Percentiles rank a stretch among this genome's conserved stretches.
phyloP scores from a whole-genome alignment of 2,329 filamentous ascomycete genomes.

The Verticillium nonalfalfae region DNA sequence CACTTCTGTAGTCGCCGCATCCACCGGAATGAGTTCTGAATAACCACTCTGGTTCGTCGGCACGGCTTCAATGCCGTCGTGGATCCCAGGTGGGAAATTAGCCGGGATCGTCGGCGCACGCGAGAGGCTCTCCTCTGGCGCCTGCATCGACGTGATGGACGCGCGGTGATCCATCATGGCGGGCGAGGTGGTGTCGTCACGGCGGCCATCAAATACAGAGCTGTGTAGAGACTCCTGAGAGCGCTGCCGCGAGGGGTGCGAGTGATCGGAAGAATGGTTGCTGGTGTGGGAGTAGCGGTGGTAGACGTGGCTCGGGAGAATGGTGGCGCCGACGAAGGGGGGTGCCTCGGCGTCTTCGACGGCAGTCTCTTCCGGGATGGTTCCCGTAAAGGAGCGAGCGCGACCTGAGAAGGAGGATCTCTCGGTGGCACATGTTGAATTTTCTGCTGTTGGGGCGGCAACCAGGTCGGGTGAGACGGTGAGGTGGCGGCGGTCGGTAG shows the following conservation, averaged over 20 bases:
- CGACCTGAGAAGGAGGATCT: background rate
- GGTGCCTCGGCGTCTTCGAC: background rate
- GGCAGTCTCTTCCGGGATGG: constrained; percentile 4
- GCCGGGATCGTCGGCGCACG: constrained; percentile 2
- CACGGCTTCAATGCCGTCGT: constrained; percentile 8
- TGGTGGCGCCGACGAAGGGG: background rate
- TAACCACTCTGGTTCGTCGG: constrained; percentile 9
- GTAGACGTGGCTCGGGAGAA: background rate
- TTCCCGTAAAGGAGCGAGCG: background rate
- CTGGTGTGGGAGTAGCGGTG: constrained; percentile 7
- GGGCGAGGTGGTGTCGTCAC: constrained; percentile 15
- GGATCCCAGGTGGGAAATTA: constrained; percentile 6
- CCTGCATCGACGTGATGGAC: background rate
- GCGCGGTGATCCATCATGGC: constrained; percentile 9
- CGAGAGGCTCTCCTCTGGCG: background rate
- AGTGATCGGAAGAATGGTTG: constrained; percentile 6
- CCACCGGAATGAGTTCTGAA: constrained; percentile 29
- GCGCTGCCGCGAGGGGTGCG: constrained; percentile 18
- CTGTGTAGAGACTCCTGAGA: constrained; percentile 28
- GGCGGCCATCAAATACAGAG: constrained; percentile 25
- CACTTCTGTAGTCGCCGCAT: background rate
- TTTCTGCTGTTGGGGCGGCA: background rate
- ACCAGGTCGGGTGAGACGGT: background rate
- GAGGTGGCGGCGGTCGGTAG: background rate
- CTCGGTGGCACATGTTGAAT: background rate